A percentile compares a stretch with the other conserved stretches of the same genome.
Conservation (phyloP, 176 grass and related monocot genomes). For the Ananas comosus region DNA sequence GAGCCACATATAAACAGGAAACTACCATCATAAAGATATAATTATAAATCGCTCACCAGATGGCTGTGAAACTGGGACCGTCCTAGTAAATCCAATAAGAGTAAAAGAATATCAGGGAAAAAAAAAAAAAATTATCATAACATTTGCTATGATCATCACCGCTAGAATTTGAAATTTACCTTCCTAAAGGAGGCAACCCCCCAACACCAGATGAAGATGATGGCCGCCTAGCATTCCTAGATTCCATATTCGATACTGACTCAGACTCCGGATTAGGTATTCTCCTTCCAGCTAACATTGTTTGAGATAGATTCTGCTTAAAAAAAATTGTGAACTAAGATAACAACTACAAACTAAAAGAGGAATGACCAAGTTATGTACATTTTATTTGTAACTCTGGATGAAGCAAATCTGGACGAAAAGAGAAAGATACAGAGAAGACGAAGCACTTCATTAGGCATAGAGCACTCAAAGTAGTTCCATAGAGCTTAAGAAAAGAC, state of each 20-base stretch:
- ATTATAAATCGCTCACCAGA: slow-evolving; percentile 42
- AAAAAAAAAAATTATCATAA: slow-evolving; percentile 10
- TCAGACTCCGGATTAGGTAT: slow-evolving; percentile 54
- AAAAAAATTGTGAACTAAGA: not conserved
- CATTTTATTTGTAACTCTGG: too few species aligned
- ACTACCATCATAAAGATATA: not conserved
- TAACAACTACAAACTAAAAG: not conserved
- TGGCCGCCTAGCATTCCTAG: slow-evolving; percentile 53
- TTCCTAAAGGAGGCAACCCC: slow-evolving; percentile 51
- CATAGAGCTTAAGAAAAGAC: too few species aligned
- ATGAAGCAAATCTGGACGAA: too few species aligned
- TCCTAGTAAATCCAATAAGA: slow-evolving; percentile 43
- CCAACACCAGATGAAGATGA: slow-evolving; percentile 62
- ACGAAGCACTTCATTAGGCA: too few species aligned
- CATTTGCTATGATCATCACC: not conserved
- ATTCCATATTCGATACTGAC: slow-evolving; percentile 35
- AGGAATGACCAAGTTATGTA: not conserved
- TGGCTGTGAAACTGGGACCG: slow-evolving; percentile 41
- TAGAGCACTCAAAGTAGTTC: too few species aligned
- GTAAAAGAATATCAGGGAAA: slow-evolving; percentile 4
- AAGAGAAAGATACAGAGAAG: too few species aligned
- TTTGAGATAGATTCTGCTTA: slow-evolving; percentile 76
- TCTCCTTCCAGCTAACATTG: slow-evolving; percentile 72
- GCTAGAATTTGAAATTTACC: slow-evolving; percentile 31
- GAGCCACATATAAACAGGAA: not conserved